Base-by-base conservation (phyloP, 2,329 filamentous ascomycete genomes). In the Rutstroemia sydowiana region DNA sequence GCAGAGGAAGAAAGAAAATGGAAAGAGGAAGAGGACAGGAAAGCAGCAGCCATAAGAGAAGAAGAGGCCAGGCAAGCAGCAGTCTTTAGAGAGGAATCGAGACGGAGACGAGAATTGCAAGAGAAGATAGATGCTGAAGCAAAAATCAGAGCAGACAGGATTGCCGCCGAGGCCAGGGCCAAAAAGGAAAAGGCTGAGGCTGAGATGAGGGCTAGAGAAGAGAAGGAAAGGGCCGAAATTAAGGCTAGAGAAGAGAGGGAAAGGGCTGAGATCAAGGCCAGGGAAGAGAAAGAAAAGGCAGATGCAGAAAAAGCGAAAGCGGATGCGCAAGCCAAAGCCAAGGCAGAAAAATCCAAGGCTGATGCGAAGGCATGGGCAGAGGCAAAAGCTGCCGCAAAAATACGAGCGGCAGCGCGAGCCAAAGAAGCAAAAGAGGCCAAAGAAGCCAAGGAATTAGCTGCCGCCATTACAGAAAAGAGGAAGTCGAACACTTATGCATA, bases 401-500 rank as follows among this genome's bases (percentile, higher is more conserved):
- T 55, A 62, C 53, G 34, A 31, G 52, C 41, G 20, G 34, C 21
- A 21, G 37, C 34, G 21, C 40, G 34, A 30, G 48, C 48, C 2
- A 43, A 9, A 43, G 59, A 61, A 57, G 60, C 66, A 59, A 28
- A 41, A 34, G 59, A 45, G 28, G 18, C 7, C 7, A 34, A 18
- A 8, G 51, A 48, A 23, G 37, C n/a, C n/a, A n/a, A n/a, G n/a
- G n/a, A 51, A 41, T 28, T 48, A 63, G 61, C 61, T 57, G 57
- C 54, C 61, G 54, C 43, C 1, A 18, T 16, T n/a, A 53, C 46
- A 18, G 58, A 67, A 52, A 63, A 68, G 58, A 52, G 62, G 45
- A 59, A 55, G 53, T 53, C 55, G 47, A 65, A 55, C 58, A 73
- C 75, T n/a, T 84, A 85, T 61, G 81, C 81, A 52, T 84, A 73